Base-by-base conservation (phyloP, 2,329 filamentous ascomycete genomes). In the Ophioceras dolichostomum region DNA sequence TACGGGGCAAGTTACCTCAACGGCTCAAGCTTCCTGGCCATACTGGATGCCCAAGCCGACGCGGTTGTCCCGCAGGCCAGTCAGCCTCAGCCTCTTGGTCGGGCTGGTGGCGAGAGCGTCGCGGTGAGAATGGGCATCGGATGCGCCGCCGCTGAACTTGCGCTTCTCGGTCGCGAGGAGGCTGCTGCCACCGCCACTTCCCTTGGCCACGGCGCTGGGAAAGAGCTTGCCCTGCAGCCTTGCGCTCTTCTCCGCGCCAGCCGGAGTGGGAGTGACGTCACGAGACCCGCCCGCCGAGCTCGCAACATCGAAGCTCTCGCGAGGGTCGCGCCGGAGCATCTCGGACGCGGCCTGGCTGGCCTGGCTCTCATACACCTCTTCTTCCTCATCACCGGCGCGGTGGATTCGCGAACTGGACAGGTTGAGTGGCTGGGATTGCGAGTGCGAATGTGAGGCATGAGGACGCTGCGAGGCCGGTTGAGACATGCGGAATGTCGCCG, bases 291-390 rank as follows among this genome's bases (percentile, higher is more conserved):
- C 60, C 2, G 53, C 54, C 1, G 66, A 62, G 41, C 56, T 58
- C 1, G 60, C 62, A 3, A 68, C 58, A 30, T 72, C 70, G 18
- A 72, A 70, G 43, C 66, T 70, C 50, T 67, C 61, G 9, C 66
- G 60, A 2, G 68, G 59, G 36, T 74, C 67, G 27, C 74, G 68
- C 13, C 80, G 78, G 43, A 85, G 67, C 76, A 89, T 77, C 46
- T 76, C 78, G 2, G 79, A 78, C 2, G 86, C 85, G 32, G 77
- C 76, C 44, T 83, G 81, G 49, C 80, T 88, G 8, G 85, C 84
- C 49, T 84, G 82, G 40, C 81, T 86, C 49, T 81, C 81, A 24
- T 68, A 71, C 0, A 87, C 59, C 31, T 81, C 76, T 44, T 82
- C 73, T 29, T 83, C 67, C 12, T 61, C 61, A 2, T 60, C 61